phyloP scores from a whole-genome alignment of 2,329 filamentous ascomycete species.

The Stagonosporopsis vannaccii region DNA sequence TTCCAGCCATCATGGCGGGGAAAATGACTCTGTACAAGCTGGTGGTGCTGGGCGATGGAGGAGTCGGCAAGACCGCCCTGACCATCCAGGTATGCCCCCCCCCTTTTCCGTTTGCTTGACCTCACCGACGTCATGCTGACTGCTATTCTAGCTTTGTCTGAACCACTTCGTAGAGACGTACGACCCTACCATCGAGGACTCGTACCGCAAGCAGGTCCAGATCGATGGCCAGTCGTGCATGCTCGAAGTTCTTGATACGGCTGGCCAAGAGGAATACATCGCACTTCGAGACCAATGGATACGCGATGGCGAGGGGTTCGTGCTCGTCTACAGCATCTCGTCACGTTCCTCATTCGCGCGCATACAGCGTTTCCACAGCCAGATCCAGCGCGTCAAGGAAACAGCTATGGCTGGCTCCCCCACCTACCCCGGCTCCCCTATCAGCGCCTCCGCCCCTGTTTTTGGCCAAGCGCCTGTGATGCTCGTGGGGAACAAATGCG shows the following conservation, averaged over 20 bases:
- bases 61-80: slow-evolving; percentile 91
- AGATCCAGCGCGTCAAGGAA: slow-evolving; percentile 97
- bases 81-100: slow-evolving; percentile 85
- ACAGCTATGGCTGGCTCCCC: slow-evolving; percentile 76
- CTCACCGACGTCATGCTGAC: slow-evolving; percentile 20
- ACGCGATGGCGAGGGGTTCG: slow-evolving; percentile 94
- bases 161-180: slow-evolving; percentile 98
- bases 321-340: slow-evolving; percentile 98
- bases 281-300: slow-evolving; percentile 98
- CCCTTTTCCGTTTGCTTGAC: background rate
- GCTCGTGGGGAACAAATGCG: slow-evolving; percentile 98
- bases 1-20: slow-evolving; percentile 70
- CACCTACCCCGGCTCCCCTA: slow-evolving; percentile 77
- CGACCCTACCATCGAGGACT: slow-evolving; percentile 73
- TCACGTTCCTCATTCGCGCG: slow-evolving; percentile 93
- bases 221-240: slow-evolving; percentile 96
- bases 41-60: slow-evolving; percentile 93
- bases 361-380: slow-evolving; percentile 94
- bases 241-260: slow-evolving; percentile 96
- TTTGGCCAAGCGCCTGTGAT: slow-evolving; percentile 87
- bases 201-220: slow-evolving; percentile 74
- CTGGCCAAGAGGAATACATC: slow-evolving; percentile 98
- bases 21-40: slow-evolving; percentile 97
- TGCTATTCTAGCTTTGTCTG: slow-evolving; percentile 77
- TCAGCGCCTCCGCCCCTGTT: slow-evolving; percentile 60